Evolutionary conservation across 768 basidiomycete species (phyloP), one percentile per base, ranked within the genome.

Genomic region (Lentinula detonsa): DNA sequence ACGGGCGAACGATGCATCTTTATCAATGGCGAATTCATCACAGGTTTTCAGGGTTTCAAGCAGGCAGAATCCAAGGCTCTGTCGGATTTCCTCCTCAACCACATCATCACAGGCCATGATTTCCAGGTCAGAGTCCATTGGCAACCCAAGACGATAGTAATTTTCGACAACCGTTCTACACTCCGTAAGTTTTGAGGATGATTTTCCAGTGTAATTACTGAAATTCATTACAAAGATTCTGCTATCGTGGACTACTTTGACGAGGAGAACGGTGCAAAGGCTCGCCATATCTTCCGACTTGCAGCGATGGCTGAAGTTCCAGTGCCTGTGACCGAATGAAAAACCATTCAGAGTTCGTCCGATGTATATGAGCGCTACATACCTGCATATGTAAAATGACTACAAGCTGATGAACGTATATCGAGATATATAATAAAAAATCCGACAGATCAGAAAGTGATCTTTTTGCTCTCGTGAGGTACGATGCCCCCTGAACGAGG

Each of bases 401-500:
- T 23, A 49, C 28, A 35, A 18, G 33, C 13, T 11, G 15, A 33
- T 3, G 31, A 34, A 11, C 8, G 18, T 5, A 49, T 35, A 34
- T 13, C 11, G 21, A 56, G 35, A 56, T 15, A 37, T n/a, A n/a
- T 10, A 40, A 16, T 53, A 9, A 39, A 8, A 55, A 18, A 8
- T 34, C 21, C 3, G 16, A 58, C 7, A 49, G 46, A 34, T 61
- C 52, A 80, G 65, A 90, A 90, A 11, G 82, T 86, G 53, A 74
- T 84, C 78, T 78, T 88, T 69, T 90, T 91, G 66, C 85, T 23
- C 2, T 55, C 61, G 59, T 79, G 82, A 28, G 80, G 68, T 52
- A 83, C 74, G 68, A 89, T 84, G 37, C 85, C 90, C 33, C 90
- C 90, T 45, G 73, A 82, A 66, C 87, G 83, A 18, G 81, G 71